Base-by-base conservation (phyloP, 345 rosid genomes). In the Citrus unshiu region DNA sequence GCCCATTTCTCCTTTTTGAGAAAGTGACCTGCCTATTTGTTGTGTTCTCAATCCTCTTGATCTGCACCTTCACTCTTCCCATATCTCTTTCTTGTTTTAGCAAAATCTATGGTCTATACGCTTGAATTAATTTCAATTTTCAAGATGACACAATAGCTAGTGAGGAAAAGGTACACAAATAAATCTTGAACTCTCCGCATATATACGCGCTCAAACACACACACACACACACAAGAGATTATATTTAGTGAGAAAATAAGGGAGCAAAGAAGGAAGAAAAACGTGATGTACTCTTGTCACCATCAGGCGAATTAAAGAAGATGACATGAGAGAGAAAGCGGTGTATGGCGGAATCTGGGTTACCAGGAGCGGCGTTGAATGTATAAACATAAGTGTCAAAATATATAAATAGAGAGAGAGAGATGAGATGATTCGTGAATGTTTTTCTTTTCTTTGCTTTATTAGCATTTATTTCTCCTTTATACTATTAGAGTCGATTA, bases 21-120 rank as follows among this genome's bases (percentile, higher is more conserved):
- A 87, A 89, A 57, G 93, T 88, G 51, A 89, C 86, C 24, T 91
- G 90, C 46, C 90, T 79, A 70, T 83, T 88, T 19, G 90, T 86
- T 24, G 68, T 80, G 34, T 85, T 88, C 78, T 90, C 91, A 49
- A 90, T 84, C 71, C 85, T 83, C 84, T 87, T 91, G 66, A 91
- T 77, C 79, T 87, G 87, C 27, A 89, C 40, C 73, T 84, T 88
- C 58, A 81, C 88, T 30, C 93, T 83, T 61, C 90, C 93, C 90
- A 87, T 88, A 25, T 25, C 67, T 69, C 72, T 76, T 62, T 30
- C 61, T 43, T 77, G 72, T 40, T 39, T 4, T 6, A 7, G 16
- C 49, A 9, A 32, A 40, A 16, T 39, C 4, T 39, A 39, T n/a
- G 24, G 16, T 29, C 35, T 73, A 3, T 13, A 13, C 5, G 22